Conservation (phyloP, 208 protist genomes). For the Leishmania tropica region DNA sequence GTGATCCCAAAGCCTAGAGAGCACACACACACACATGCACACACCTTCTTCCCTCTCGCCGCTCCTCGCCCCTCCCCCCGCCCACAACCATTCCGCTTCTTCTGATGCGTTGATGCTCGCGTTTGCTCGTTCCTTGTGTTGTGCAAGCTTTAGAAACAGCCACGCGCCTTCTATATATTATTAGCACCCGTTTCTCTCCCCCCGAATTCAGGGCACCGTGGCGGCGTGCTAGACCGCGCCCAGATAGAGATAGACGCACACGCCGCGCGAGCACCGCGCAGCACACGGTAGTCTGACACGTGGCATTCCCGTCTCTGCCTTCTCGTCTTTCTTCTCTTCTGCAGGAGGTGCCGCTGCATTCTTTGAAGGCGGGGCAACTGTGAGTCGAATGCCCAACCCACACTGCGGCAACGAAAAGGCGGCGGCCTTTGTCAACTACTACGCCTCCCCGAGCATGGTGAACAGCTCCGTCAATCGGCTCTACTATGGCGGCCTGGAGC, state of each 20-base stretch:
- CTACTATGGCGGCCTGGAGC: constrained; percentile 53
- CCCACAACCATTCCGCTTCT: background rate
- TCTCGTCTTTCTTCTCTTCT: background rate
- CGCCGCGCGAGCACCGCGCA: background rate
- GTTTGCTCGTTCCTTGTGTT: background rate
- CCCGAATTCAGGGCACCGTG: background rate
- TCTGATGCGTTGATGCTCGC: background rate
- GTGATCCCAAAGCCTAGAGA: background rate
- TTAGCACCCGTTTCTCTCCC: background rate
- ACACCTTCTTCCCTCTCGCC: background rate
- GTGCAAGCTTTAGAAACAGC: background rate
- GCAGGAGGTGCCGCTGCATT: background rate
- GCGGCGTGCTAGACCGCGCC: background rate
- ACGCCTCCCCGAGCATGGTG: constrained; percentile 72
- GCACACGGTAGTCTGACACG: background rate
- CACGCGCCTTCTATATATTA: background rate
- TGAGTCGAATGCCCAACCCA: constrained; percentile 65
- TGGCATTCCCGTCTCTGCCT: too few species aligned
- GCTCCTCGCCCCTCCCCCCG: background rate
- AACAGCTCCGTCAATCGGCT: constrained; percentile 73
- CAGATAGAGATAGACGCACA: background rate
- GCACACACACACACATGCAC: background rate
- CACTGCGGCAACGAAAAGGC: constrained; percentile 68
- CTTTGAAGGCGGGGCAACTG: background rate
- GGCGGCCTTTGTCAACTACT: constrained; percentile 76